Evolutionary conservation across 2,329 filamentous ascomycete species (phyloP).

Genomic region (Colletotrichum sp.): DNA sequence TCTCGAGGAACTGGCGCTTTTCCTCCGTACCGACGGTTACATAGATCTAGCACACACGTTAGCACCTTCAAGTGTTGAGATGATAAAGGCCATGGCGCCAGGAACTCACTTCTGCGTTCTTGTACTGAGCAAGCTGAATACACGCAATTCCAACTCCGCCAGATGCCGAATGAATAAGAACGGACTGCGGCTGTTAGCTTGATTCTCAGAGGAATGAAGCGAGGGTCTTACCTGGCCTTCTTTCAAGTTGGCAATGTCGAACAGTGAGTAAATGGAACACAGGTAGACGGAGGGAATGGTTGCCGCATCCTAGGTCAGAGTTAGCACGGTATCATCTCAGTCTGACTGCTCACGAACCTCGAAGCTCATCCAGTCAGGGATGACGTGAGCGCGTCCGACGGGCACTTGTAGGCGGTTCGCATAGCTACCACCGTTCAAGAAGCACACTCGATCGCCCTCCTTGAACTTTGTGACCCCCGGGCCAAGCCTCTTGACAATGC

Average conservation of each 20-base stretch:
- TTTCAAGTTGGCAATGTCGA: conserved; percentile 28
- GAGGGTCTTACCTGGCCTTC: conserved; percentile 12
- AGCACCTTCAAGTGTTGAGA: background rate
- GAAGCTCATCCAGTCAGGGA: background rate
- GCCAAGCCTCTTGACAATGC: background rate
- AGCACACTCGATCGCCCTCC: background rate
- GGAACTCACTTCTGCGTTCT: background rate
- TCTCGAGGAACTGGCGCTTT: conserved; percentile 24
- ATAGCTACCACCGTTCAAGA: background rate
- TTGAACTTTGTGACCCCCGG: background rate
- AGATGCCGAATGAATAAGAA: background rate
- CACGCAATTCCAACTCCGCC: background rate
- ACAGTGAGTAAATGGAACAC: conserved; percentile 23
- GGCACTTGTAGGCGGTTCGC: background rate
- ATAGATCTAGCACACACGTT: conserved; percentile 15
- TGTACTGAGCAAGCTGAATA: background rate
- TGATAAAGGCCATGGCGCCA: background rate
- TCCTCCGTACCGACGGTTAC: conserved; percentile 30
- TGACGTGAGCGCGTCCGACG: background rate
- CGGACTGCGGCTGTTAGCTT: background rate
- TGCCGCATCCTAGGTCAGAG: background rate
- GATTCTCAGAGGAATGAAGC: background rate
- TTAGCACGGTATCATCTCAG: background rate
- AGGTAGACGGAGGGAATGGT: background rate
- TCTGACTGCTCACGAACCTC: background rate